Conservation (phyloP, 805 yeast species). For the Lachancea lanzarotensis region DNA sequence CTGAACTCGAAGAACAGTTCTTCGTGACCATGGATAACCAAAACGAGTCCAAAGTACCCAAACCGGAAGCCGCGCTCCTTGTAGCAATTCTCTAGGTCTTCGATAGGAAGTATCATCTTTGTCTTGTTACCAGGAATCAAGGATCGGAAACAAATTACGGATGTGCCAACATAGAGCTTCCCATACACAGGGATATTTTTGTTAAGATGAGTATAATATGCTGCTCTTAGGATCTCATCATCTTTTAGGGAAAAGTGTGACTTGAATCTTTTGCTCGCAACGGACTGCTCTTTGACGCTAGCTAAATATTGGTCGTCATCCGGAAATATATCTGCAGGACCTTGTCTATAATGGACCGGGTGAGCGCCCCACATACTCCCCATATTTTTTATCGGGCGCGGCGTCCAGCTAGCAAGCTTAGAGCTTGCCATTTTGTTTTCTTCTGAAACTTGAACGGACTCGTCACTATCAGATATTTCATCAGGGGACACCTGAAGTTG, state of each 20-base stretch:
- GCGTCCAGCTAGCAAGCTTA: slow-evolving; percentile 7
- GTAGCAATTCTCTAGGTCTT: slow-evolving; percentile 62
- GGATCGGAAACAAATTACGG: slow-evolving; percentile 72
- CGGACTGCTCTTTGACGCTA: slow-evolving; percentile 37
- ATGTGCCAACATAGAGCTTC: slow-evolving; percentile 64
- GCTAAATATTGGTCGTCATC: slow-evolving; percentile 47
- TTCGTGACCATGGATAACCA: slow-evolving; percentile 68
- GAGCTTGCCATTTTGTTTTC: neutral
- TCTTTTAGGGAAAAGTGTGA: slow-evolving; percentile 58
- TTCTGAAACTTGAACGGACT: neutral
- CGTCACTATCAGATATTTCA: neutral
- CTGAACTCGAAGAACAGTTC: slow-evolving; percentile 74
- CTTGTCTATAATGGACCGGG: slow-evolving; percentile 53
- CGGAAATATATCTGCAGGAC: slow-evolving; percentile 33
- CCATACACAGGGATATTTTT: slow-evolving; percentile 78
- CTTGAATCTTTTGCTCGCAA: slow-evolving; percentile 53
- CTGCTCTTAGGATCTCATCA: slow-evolving; percentile 48
- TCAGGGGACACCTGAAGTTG: neutral
- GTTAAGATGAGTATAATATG: slow-evolving; percentile 64
- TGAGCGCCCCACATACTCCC: slow-evolving; percentile 49
- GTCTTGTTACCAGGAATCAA: slow-evolving; percentile 71
- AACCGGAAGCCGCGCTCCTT: slow-evolving; percentile 64
- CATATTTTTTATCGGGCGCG: slow-evolving; percentile 10
- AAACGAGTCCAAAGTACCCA: slow-evolving; percentile 62
- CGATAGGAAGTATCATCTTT: slow-evolving; percentile 73